phyloP scores from a whole-genome alignment of 179 eudicot genomes.

The Carnegiea gigantea region DNA sequence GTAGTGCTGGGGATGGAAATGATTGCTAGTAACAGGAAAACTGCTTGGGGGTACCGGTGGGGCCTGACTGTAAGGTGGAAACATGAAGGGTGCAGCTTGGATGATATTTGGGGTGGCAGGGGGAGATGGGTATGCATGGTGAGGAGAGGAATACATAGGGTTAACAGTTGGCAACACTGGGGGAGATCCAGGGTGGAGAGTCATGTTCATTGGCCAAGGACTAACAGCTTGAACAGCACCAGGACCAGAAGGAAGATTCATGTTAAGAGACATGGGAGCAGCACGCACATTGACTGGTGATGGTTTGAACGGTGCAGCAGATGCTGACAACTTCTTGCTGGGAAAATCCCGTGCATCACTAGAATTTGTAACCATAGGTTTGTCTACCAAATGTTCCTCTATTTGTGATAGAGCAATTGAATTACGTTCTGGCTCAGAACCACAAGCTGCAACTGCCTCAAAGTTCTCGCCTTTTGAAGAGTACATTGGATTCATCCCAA shows the following conservation, averaged over 20 bases:
- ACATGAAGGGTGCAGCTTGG: slow-evolving; percentile 71
- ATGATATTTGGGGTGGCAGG: slow-evolving; percentile 84
- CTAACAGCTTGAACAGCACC: slow-evolving; percentile 54
- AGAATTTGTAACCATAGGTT: slow-evolving; percentile 43
- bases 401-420: slow-evolving; percentile 31
- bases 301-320: slow-evolving; percentile 92
- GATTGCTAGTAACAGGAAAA: slow-evolving; percentile 52
- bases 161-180: slow-evolving; percentile 37
- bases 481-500: slow-evolving; percentile 29
- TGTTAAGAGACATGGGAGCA: slow-evolving; percentile 57
- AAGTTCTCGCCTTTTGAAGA: slow-evolving; percentile 32
- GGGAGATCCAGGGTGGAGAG: slow-evolving; percentile 63
- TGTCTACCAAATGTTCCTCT: slow-evolving; percentile 44
- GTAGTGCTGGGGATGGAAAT: slow-evolving; percentile 71
- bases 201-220: slow-evolving; percentile 85
- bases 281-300: slow-evolving; percentile 47
- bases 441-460: slow-evolving; percentile 30
- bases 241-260: slow-evolving; percentile 56
- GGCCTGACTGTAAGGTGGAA: slow-evolving; percentile 82
- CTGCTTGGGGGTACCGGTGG: slow-evolving; percentile 58
- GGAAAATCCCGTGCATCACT: slow-evolving; percentile 51
- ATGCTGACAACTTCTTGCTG: slow-evolving; percentile 83
- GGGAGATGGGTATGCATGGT: slow-evolving; percentile 81
- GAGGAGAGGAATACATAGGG: slow-evolving; percentile 72
- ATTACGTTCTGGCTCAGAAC: slow-evolving; percentile 29